These are phyloP conservation scores for Telfairia occidentalis DNA, from an alignment of 331 rosid genomes.

Conservation along the genomic window DNA sequence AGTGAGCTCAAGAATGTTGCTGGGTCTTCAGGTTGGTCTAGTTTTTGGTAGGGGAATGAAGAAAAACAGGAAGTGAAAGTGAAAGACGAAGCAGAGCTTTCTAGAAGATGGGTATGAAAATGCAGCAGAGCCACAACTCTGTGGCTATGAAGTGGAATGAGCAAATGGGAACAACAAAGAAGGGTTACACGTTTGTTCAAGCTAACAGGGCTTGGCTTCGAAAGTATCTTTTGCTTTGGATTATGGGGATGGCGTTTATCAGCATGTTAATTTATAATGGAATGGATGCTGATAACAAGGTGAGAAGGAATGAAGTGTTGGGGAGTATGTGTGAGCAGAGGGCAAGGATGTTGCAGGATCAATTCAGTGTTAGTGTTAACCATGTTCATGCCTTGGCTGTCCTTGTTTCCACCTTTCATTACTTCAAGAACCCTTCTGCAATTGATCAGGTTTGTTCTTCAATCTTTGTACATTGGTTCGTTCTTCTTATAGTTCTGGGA, in stretches of 20 bases:
- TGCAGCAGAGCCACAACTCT: constrained; percentile 41
- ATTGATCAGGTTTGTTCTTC: constrained; percentile 79
- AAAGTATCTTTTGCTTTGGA: constrained; percentile 53
- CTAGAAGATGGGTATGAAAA: constrained; percentile 39
- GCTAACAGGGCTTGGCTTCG: constrained; percentile 72
- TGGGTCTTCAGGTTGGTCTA: constrained; percentile 19
- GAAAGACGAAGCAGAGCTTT: neutral
- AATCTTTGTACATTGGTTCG: neutral
- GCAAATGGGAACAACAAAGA: constrained; percentile 49
- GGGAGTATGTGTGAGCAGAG: constrained; percentile 93
- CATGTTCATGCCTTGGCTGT: constrained; percentile 97
- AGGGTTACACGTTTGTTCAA: constrained; percentile 68
- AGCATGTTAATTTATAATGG: constrained; percentile 35
- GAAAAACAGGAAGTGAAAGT: constrained; percentile 18
- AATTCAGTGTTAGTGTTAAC: constrained; percentile 87
- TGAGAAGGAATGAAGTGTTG: constrained; percentile 65
- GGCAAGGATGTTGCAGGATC: constrained; percentile 98
- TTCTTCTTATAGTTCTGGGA: neutral
- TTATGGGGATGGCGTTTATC: constrained; percentile 41
- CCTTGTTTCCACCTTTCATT: constrained; percentile 92
- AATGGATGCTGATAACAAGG: constrained; percentile 77
- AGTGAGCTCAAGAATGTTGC: constrained; percentile 24
- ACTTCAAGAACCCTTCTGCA: constrained; percentile 78
- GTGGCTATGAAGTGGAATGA: constrained; percentile 58
- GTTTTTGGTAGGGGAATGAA: constrained; percentile 24